Evolutionary conservation across 805 yeast genomes (phyloP), one percentile per base, ranked within the genome.

Genomic region (Lachancea thermotolerans): DNA sequence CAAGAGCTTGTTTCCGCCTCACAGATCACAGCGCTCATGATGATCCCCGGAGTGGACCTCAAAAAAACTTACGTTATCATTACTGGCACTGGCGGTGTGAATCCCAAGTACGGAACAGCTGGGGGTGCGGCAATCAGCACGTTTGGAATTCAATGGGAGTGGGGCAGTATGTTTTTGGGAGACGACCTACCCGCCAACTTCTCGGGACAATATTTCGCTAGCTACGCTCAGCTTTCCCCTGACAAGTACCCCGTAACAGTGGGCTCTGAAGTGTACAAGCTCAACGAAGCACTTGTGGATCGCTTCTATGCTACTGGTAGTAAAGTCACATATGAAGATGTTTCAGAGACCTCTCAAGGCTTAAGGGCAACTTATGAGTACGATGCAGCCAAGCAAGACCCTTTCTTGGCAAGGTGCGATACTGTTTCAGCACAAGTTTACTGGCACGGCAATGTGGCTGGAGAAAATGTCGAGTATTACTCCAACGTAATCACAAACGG

Each of bases 81-180:
- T 16, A 7, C 37, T 4, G 37, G 37, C 6, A 34, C 37, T 34
- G 37, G 37, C 15, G 37, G 37, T 16, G 37, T 34, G 5, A 34
- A 34, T 34, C 37, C 37, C 11, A 34, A 34, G 11, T 34, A 34
- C 21, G 37, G 37, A 16, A 34, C 37, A 34, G 37, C 37, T 34
- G 37, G 37, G 5, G 37, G 37, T 16, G 21, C 37, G 10, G 37
- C 37, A 16, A 34, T 34, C 10, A 34, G 37, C 11, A 34, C 37
- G 7, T 34, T 34, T 34, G 37, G 37, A 34, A 34, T 34, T 34
- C 37, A 34, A 15, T 34, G 37, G 37, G 37, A 34, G 37, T 34
- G 37, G 37, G 37, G 37, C 37, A 16, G 37, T 16, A 34, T 34
- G 37, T 34, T 34, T 34, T 16, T 34, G 21, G 37, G 37, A 34